These are phyloP conservation scores for Bassia scoparia DNA, from an alignment of 148 eudicot genomes.

Conservation along the genomic window DNA sequence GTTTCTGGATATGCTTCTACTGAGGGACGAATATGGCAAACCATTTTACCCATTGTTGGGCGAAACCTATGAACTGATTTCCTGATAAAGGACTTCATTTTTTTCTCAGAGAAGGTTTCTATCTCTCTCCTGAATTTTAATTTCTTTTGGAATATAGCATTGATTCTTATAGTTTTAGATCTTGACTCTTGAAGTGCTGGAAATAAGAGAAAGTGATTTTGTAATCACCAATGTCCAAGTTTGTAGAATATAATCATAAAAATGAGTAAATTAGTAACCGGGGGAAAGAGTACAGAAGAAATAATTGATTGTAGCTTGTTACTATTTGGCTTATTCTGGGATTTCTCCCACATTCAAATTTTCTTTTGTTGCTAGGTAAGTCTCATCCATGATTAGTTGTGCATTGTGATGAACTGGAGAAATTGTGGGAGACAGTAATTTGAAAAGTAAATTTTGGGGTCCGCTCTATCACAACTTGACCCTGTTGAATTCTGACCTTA, in stretches of 20 bases:
- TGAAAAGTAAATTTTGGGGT: constrained; percentile 97
- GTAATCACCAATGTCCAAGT: not conserved
- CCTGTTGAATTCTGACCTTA: constrained; percentile 78
- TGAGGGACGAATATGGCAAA: constrained; percentile 73
- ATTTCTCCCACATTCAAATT: not conserved
- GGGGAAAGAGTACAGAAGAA: not conserved
- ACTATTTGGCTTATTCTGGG: not conserved
- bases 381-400: constrained; percentile 91
- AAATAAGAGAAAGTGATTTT: not conserved
- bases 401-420: constrained; percentile 96
- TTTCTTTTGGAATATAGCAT: not conserved
- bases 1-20: constrained; percentile 80
- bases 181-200: not conserved
- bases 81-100: constrained; percentile 88
- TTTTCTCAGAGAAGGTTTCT: constrained; percentile 74
- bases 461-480: constrained; percentile 95
- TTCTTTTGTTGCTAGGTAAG: constrained; percentile 59
- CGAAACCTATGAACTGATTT: constrained; percentile 79
- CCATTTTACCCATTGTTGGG: constrained; percentile 78
- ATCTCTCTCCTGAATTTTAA: constrained; percentile 14
- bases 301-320: not conserved
- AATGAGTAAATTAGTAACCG: not conserved
- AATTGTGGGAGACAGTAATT: constrained; percentile 80
- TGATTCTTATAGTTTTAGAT: not conserved
- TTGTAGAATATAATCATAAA: not conserved